phyloP scores from a whole-genome alignment of 176 grass and related monocot genomes.

The Bothriochloa decipiens region DNA sequence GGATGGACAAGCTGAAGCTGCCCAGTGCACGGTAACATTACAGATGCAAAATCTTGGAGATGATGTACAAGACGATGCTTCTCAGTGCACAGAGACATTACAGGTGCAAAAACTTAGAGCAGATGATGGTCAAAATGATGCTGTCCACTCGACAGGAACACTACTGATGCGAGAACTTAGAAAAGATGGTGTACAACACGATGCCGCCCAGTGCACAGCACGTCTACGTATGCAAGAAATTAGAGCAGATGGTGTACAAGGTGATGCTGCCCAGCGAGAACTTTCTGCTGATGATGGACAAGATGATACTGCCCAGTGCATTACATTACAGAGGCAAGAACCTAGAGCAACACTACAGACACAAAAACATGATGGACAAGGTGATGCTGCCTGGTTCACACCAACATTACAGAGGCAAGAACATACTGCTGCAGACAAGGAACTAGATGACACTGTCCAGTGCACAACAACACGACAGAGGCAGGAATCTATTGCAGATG shows the following conservation, averaged over 20 bases:
- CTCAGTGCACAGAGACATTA: neutral
- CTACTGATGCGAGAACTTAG: neutral
- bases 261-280: neutral
- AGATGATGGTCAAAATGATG: neutral
- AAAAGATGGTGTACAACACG: neutral
- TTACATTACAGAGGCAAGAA: no score
- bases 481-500: neutral
- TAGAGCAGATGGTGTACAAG: neutral
- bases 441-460: neutral
- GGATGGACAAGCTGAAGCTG: neutral
- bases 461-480: neutral
- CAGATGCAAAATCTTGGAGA: neutral
- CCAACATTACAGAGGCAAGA: neutral
- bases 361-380: neutral
- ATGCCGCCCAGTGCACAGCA: neutral
- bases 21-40: neutral
- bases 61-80: neutral
- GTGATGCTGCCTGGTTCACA: neutral
- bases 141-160: neutral
- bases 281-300: neutral
- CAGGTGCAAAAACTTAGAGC: neutral
- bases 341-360: constrained; percentile 14
- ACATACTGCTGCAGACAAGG: neutral
- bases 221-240: neutral
- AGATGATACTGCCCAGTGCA: neutral